Conservation (phyloP, 2,329 filamentous ascomycete genomes). For the Fusarium miscanthi region DNA sequence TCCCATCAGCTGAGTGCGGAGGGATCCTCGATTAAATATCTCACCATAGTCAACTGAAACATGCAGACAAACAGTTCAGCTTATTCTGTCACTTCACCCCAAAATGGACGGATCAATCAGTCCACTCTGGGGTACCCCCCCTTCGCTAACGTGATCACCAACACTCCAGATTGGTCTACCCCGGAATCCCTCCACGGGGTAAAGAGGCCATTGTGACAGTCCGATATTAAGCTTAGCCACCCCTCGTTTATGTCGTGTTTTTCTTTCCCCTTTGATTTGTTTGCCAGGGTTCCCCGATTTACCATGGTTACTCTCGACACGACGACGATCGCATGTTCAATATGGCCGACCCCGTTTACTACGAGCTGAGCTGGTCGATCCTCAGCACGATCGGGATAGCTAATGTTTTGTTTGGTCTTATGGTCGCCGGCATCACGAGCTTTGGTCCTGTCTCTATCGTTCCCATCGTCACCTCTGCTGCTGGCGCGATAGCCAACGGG, state of each 20-base stretch:
- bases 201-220: neutral
- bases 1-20: neutral
- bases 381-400: slow-evolving; percentile 57
- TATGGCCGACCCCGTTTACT: slow-evolving; percentile 47
- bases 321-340: slow-evolving; percentile 6
- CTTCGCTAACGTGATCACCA: slow-evolving; percentile 20
- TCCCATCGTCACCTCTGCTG: slow-evolving; percentile 53
- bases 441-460: slow-evolving; percentile 53
- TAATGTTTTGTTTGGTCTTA: slow-evolving; percentile 53
- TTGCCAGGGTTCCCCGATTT: slow-evolving; percentile 1
- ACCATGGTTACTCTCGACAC: slow-evolving; percentile 3
- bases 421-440: slow-evolving; percentile 55
- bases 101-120: slow-evolving; percentile 3
- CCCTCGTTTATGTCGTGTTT: slow-evolving; percentile 1
- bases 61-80: neutral
- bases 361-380: slow-evolving; percentile 58
- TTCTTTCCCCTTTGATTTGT: neutral
- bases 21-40: neutral
- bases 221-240: slow-evolving; percentile 10
- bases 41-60: neutral
- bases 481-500: slow-evolving; percentile 56
- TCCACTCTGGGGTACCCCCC: slow-evolving; percentile 26
- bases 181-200: slow-evolving; percentile 28
- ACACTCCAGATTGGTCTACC: slow-evolving; percentile 19
- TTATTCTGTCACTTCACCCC: slow-evolving; percentile 2